Percentiles rank a stretch among this genome's conserved stretches.
phyloP scores from a whole-genome alignment of 1,284 basidiomycete genomes.

The Papiliotrema fonsecae region DNA sequence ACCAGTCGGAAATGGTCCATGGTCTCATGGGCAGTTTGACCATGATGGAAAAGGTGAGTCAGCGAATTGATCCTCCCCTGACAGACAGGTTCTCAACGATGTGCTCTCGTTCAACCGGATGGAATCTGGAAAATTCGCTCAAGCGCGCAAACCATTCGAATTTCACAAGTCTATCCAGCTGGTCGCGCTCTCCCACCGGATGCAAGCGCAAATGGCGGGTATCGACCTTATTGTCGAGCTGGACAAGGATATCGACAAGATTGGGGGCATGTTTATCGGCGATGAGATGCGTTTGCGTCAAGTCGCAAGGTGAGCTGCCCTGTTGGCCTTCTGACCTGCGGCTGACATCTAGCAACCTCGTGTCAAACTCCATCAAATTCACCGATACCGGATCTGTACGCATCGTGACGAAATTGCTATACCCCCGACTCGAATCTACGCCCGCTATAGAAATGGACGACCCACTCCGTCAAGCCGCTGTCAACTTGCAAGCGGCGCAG shows the following conservation, averaged over 20 bases:
- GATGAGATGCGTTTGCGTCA: conserved; percentile 66
- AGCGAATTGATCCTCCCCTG: background rate
- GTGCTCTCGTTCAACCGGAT: conserved; percentile 57
- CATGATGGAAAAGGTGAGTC: conserved; percentile 57
- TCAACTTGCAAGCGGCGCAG: conserved; percentile 21
- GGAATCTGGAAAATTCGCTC: conserved; percentile 46
- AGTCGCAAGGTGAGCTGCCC: conserved; percentile 59
- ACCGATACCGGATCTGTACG: conserved; percentile 59
- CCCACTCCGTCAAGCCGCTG: conserved; percentile 25
- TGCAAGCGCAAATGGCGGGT: conserved; percentile 67
- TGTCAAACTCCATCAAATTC: conserved; percentile 57
- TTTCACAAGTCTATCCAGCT: conserved; percentile 79
- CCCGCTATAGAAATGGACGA: conserved; percentile 28
- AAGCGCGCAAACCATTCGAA: conserved; percentile 60
- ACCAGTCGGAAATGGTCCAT: conserved; percentile 44
- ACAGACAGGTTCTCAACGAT: conserved; percentile 65
- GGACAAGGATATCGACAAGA: conserved; percentile 68
- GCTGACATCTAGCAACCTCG: conserved; percentile 37
- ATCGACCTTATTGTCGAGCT: conserved; percentile 65
- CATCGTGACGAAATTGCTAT: conserved; percentile 44
- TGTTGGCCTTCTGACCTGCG: background rate
- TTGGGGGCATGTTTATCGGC: conserved; percentile 52
- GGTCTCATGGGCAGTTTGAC: conserved; percentile 69
- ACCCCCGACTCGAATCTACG: conserved; percentile 35
- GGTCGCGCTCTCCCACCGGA: conserved; percentile 67